These are phyloP conservation scores for Hyphopichia fennica DNA, from an alignment of 1,139 yeast genomes.

Conservation along the genomic window DNA sequence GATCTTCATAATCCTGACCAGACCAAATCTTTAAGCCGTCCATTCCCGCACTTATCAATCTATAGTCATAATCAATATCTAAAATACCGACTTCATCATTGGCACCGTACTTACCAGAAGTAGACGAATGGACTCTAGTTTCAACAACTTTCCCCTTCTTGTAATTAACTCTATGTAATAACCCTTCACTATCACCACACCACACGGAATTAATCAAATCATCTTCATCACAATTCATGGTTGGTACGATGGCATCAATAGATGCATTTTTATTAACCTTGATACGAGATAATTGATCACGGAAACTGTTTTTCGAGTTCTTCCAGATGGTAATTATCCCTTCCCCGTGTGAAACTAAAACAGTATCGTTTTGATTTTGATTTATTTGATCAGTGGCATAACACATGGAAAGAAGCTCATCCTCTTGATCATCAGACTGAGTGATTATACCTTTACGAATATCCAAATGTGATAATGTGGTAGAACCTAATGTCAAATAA, in stretches of 20 bases:
- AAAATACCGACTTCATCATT: conserved; percentile 66
- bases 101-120: conserved; percentile 41
- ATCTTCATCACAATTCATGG: conserved; percentile 66
- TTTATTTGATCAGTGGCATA: conserved; percentile 50
- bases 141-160: conserved; percentile 66
- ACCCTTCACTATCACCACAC: conserved; percentile 90
- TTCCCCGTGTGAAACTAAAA: conserved; percentile 81
- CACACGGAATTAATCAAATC: conserved; percentile 57
- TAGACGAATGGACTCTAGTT: conserved; percentile 61
- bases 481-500: conserved; percentile 78
- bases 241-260: conserved; percentile 73
- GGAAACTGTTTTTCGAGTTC: conserved; percentile 60
- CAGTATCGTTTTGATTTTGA: conserved; percentile 59
- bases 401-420: conserved; percentile 77
- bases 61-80: conserved; percentile 78
- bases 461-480: conserved; percentile 79
- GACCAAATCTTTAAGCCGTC: conserved; percentile 77
- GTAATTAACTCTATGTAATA: conserved; percentile 64
- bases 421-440: conserved; percentile 87
- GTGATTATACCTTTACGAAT: conserved; percentile 65
- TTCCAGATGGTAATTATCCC: conserved; percentile 95
- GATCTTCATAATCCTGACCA: conserved; percentile 22
- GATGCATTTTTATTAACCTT: conserved; percentile 71
- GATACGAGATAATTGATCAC: conserved; percentile 81
- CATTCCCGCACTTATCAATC: conserved; percentile 82